phyloP scores from a whole-genome alignment of 345 rosid species.

The Erodium maritimum region DNA sequence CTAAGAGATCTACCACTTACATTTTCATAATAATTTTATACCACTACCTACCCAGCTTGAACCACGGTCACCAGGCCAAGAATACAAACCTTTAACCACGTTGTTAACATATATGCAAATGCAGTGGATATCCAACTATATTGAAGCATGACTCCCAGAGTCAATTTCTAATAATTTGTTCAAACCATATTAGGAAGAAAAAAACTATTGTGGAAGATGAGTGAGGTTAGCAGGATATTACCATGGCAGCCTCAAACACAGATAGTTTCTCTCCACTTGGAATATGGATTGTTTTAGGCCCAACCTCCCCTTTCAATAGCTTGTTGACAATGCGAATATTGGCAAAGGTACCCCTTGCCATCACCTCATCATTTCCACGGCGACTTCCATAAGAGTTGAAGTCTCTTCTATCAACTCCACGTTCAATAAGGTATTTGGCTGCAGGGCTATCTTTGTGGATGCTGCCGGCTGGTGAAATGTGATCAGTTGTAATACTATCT shows the following conservation, averaged over 20 bases:
- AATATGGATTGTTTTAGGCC: conserved; percentile 75
- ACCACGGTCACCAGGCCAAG: no score
- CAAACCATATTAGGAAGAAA: neutral
- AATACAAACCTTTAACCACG: no score
- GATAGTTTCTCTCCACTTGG: conserved; percentile 73
- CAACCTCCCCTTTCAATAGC: conserved; percentile 73
- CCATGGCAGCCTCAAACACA: conserved; percentile 77
- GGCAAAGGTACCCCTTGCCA: conserved; percentile 85
- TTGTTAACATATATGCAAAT: no score
- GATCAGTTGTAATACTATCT: conserved; percentile 88
- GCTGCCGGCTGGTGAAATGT: conserved; percentile 91
- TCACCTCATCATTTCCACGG: conserved; percentile 77
- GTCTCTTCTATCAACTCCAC: conserved; percentile 67
- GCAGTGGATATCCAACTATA: no score
- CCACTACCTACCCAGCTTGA: no score
- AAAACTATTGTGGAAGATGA: neutral
- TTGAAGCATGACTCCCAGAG: neutral
- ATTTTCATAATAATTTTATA: no score
- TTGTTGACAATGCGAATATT: conserved; percentile 78
- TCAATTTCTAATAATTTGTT: neutral
- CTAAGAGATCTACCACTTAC: no score
- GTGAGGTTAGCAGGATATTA: conserved; percentile 17
- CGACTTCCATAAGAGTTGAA: conserved; percentile 88
- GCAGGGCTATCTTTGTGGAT: conserved; percentile 91
- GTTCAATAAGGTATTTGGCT: conserved; percentile 71